Conservation (phyloP, 176 grass and related monocot species). For the Carex scoparia region DNA sequence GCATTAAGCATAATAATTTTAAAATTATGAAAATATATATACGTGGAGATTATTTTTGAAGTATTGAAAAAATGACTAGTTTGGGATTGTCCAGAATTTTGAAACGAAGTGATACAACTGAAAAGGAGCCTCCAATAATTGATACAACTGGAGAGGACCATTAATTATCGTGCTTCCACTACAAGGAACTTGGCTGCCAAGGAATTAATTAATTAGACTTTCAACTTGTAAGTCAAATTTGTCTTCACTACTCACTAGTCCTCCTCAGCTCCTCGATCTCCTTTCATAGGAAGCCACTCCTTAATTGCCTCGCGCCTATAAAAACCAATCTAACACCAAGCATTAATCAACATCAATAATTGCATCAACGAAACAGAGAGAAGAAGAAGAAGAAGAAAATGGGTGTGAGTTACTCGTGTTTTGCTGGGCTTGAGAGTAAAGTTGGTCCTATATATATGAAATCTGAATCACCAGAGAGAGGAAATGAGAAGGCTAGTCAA, state of each 20-base stretch:
- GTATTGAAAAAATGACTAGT: no score
- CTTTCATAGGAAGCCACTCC: background rate
- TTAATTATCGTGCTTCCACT: background rate
- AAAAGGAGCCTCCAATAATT: no score
- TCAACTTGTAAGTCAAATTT: background rate
- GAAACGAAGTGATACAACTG: no score
- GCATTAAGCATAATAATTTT: no score
- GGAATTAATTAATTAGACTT: background rate
- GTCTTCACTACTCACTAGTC: background rate
- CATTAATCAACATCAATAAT: background rate
- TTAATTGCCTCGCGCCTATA: background rate
- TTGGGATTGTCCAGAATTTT: no score
- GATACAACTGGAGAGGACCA: no score
- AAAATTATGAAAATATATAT: no score
- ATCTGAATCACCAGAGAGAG: background rate
- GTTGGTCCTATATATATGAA: background rate
- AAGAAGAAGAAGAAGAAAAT: background rate
- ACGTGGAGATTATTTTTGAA: no score
- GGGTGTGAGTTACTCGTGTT: conserved; percentile 22
- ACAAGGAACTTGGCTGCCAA: conserved; percentile 13
- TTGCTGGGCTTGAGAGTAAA: conserved; percentile 9
- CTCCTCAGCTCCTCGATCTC: background rate
- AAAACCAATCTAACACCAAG: background rate
- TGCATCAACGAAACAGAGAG: background rate
- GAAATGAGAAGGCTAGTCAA: background rate